Evolutionary conservation across 345 rosid genomes (phyloP).

Genomic region (Bruguiera gymnorhiza): DNA sequence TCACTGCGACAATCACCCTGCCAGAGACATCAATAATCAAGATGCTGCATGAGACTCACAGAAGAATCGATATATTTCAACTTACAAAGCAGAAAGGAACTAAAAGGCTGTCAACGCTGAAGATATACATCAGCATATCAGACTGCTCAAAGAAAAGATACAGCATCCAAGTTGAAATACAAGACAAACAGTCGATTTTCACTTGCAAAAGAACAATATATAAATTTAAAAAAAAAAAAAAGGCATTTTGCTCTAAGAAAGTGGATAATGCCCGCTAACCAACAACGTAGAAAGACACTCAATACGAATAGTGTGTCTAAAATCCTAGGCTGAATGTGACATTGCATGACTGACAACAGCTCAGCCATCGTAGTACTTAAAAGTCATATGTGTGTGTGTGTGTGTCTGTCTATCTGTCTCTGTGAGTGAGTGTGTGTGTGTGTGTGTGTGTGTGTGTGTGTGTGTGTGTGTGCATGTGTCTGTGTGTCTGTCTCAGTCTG

Average conservation of each 20-base stretch:
- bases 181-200: neutral
- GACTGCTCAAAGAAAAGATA: neutral
- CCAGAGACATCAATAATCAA: slow-evolving; percentile 19
- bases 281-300: neutral
- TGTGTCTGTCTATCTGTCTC: too few relatives aligned
- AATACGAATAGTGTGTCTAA: neutral
- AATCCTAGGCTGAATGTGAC: too few relatives aligned
- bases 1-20: slow-evolving; percentile 47
- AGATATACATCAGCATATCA: neutral
- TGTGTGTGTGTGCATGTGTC: too few relatives aligned
- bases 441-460: too few relatives aligned
- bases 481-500: too few relatives aligned
- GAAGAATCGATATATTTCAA: neutral
- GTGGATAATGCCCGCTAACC: neutral
- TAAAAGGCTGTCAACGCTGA: neutral
- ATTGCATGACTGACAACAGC: too few relatives aligned
- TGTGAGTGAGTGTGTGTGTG: too few relatives aligned
- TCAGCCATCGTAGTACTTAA: too few relatives aligned
- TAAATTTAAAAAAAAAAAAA: neutral
- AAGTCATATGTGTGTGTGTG: too few relatives aligned
- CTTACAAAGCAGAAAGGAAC: neutral
- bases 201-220: neutral
- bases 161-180: neutral
- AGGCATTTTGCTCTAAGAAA: neutral
- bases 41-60: slow-evolving; percentile 3